Evolutionary conservation across 2,329 filamentous ascomycete genomes (phyloP).

Genomic region (Colletotrichum spinosum): DNA sequence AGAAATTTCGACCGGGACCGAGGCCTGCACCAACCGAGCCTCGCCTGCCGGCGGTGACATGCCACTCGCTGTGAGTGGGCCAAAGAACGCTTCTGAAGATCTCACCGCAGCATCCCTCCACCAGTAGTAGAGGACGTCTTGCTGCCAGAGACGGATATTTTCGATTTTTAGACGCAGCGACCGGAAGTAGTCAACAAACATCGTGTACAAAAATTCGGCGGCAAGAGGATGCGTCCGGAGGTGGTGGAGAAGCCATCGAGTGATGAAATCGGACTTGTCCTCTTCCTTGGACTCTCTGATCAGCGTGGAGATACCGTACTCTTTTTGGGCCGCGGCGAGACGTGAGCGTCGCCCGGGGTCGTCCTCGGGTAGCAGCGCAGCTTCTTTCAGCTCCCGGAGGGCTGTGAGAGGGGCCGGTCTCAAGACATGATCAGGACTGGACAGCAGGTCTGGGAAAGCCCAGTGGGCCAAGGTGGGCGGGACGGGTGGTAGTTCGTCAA

Average conservation of each 20-base stretch:
- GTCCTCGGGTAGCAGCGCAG: conserved; percentile 50
- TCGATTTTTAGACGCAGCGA: conserved; percentile 48
- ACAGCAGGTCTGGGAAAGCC: conserved; percentile 59
- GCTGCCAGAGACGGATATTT: conserved; percentile 50
- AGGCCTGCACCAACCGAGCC: neutral
- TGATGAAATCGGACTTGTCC: conserved; percentile 59
- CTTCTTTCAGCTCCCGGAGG: conserved; percentile 53
- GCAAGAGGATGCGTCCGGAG: conserved; percentile 60
- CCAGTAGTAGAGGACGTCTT: conserved; percentile 53
- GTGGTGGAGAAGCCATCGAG: conserved; percentile 65
- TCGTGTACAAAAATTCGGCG: conserved; percentile 55
- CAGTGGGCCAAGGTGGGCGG: conserved; percentile 50
- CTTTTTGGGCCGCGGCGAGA: conserved; percentile 58
- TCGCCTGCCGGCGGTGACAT: conserved; percentile 1
- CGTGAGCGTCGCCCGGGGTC: conserved; percentile 48
- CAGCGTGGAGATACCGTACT: conserved; percentile 59
- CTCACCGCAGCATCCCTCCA: conserved; percentile 44
- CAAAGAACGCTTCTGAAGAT: conserved; percentile 17
- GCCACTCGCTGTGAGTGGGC: conserved; percentile 26
- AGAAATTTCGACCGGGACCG: neutral
- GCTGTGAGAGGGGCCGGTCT: conserved; percentile 53
- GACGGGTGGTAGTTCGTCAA: conserved; percentile 47
- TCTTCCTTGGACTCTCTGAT: conserved; percentile 50
- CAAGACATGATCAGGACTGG: conserved; percentile 60
- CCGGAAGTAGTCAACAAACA: conserved; percentile 43